Evolutionary conservation across 164 flowering plant species (phyloP).

Genomic region (Sextonia rubra): DNA sequence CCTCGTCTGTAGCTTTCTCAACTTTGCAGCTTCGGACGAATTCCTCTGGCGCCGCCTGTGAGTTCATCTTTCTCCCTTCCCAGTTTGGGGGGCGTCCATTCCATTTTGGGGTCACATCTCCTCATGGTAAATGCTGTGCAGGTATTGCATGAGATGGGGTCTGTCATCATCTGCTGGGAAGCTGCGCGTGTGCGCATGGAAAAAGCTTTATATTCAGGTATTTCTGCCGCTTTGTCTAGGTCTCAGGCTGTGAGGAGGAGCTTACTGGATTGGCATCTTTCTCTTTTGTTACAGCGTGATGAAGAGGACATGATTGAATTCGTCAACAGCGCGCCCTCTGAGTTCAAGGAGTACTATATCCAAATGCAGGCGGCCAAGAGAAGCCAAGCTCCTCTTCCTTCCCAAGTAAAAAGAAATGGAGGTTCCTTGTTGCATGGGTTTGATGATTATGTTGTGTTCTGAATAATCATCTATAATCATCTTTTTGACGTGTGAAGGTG

Average conservation of each 20-base stretch:
- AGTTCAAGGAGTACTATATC: slow-evolving; percentile 89
- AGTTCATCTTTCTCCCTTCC: slow-evolving; percentile 26
- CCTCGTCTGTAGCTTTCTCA: slow-evolving; percentile 69
- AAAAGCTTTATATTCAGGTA: slow-evolving; percentile 88
- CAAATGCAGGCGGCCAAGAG: slow-evolving; percentile 97
- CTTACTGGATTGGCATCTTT: background rate
- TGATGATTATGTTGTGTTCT: background rate
- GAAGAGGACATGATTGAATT: slow-evolving; percentile 80
- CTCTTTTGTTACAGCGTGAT: slow-evolving; percentile 62
- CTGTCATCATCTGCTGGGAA: slow-evolving; percentile 42
- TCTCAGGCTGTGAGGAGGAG: too few relatives aligned
- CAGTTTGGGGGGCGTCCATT: too few relatives aligned
- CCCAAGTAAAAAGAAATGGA: slow-evolving; percentile 51
- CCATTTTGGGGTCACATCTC: too few relatives aligned
- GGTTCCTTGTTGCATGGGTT: background rate
- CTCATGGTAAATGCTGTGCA: slow-evolving; percentile 14
- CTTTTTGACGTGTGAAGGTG: slow-evolving; percentile 42
- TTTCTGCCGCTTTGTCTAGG: too few relatives aligned
- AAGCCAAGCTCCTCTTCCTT: slow-evolving; percentile 86
- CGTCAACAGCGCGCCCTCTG: slow-evolving; percentile 70
- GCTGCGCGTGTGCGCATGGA: slow-evolving; percentile 78
- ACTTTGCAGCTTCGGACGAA: slow-evolving; percentile 77
- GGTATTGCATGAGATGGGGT: slow-evolving; percentile 95
- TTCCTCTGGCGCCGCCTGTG: slow-evolving; percentile 91
- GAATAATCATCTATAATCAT: background rate